Evolutionary conservation across 2,329 filamentous ascomycete genomes (phyloP).

Genomic region (Pochonia chlamydosporia): DNA sequence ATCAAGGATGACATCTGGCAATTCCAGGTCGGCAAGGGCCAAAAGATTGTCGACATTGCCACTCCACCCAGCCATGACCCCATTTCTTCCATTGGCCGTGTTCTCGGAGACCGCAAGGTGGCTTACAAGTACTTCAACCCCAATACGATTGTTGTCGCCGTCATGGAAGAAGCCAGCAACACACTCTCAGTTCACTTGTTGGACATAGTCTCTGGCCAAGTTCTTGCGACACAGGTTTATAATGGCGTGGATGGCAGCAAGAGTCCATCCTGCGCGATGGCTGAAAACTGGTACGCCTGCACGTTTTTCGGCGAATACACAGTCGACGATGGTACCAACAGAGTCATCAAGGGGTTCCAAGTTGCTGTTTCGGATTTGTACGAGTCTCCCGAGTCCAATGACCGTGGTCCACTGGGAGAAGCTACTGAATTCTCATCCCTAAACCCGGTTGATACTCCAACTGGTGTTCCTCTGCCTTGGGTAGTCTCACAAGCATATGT

Average conservation of each 20-base stretch:
- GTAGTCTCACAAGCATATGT: slow-evolving; percentile 77
- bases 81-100: slow-evolving; percentile 89
- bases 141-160: slow-evolving; percentile 73
- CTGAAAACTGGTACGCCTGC: slow-evolving; percentile 95
- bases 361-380: slow-evolving; percentile 84
- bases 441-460: slow-evolving; percentile 52
- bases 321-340: slow-evolving; percentile 46
- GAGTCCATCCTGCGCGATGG: slow-evolving; percentile 69
- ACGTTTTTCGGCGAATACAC: slow-evolving; percentile 63
- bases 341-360: slow-evolving; percentile 73
- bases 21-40: slow-evolving; percentile 59
- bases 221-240: slow-evolving; percentile 68
- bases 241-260: slow-evolving; percentile 67
- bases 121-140: slow-evolving; percentile 96
- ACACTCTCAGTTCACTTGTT: slow-evolving; percentile 71
- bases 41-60: slow-evolving; percentile 64
- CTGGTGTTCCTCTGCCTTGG: slow-evolving; percentile 58
- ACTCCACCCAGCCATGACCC: slow-evolving; percentile 72
- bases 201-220: slow-evolving; percentile 77
- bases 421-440: slow-evolving; percentile 73
- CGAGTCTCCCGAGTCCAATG: slow-evolving; percentile 76
- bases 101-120: slow-evolving; percentile 86
- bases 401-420: slow-evolving; percentile 72
- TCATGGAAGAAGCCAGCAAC: slow-evolving; percentile 52
- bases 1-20: slow-evolving; percentile 59